Base-by-base conservation (phyloP, 2,329 filamentous ascomycete genomes). In the Scleromitrula shiraiana region DNA sequence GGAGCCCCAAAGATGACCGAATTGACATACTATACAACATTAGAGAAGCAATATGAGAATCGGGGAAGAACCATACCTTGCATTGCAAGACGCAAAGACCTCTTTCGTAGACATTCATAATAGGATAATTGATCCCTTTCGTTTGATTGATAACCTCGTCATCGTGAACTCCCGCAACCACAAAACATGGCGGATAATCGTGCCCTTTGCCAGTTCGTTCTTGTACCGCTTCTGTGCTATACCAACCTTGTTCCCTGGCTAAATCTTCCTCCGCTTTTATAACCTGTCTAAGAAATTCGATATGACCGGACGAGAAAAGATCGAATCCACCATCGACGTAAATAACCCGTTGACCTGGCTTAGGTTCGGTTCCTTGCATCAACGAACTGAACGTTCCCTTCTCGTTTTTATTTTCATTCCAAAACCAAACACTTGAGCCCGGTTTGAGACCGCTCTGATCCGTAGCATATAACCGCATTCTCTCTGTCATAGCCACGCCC, bases 51-150 rank as follows among this genome's bases (percentile, higher is more conserved):
- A 23, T 33, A n/a, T 24, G 9, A 27, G 32, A 12, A 40, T 24
- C 46, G 19, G 23, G 43, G 20, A 39, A 4, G 27, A 8, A 30
- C 10, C 78, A 61, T 73, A 91, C 88, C 67, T 85, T 85, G 73
- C 93, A 98, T 64, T 98, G 93, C 53, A 97, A 72, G 24, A 97
- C 91, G 65, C 93, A 98, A 19, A 98, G 80, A 2, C 90, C 90
- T 35, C 93, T 84, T 72, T 98, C 93, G 61, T 91, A 95, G 49
- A 95, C 90, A 71, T 97, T 98, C 93, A 98, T 98, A 70, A 98
- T 97, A 22, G 93, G 93, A 64, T 96, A 98, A 70, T 98, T 98
- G 60, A 96, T 77, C 29, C 93, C 91, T 69, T 97, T 97, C 85
- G 89, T 94, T 60, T 84, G 74, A 68, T 98, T 98, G 67, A 98